Percentiles rank a stretch among this genome's conserved stretches.
Evolutionary conservation across 1,284 basidiomycete species (phyloP).

Genomic region (Polyporus tsugae): DNA sequence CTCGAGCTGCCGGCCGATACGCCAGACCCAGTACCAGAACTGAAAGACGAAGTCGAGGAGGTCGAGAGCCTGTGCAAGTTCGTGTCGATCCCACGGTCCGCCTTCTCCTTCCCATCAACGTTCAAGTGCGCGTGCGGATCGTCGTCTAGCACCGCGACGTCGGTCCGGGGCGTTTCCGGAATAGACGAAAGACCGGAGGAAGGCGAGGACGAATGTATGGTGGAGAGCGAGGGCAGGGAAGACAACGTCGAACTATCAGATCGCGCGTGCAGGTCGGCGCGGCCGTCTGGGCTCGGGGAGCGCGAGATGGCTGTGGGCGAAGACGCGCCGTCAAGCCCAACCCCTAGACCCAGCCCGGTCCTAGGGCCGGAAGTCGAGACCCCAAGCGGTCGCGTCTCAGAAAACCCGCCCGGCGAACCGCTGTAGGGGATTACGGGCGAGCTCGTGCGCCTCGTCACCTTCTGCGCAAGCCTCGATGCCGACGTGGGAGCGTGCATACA

Average conservation of each 20-base stretch:
- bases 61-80: conserved; percentile 43
- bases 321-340: conserved; percentile 3
- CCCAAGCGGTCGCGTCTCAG: neutral
- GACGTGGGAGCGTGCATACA: neutral
- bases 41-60: conserved; percentile 34
- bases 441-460: conserved; percentile 38
- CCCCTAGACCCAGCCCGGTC: conserved; percentile 17
- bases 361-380: neutral
- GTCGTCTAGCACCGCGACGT: conserved; percentile 6
- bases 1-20: conserved; percentile 33
- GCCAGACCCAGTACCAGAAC: conserved; percentile 14
- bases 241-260: conserved; percentile 31
- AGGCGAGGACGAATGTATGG: conserved; percentile 37
- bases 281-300: conserved; percentile 14
- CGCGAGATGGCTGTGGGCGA: conserved; percentile 15
- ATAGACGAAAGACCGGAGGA: conserved; percentile 41
- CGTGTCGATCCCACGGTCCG: neutral
- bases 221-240: conserved; percentile 38
- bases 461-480: conserved; percentile 11
- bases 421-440: conserved; percentile 37
- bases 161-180: conserved; percentile 37
- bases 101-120: neutral
- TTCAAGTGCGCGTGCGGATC: neutral
- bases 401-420: neutral
- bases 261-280: conserved; percentile 26